Percentiles rank a stretch among this genome's conserved stretches.
These are phyloP conservation scores for Cordyceps farinosa DNA, from an alignment of 2,329 filamentous ascomycete genomes.

Conservation along the genomic window DNA sequence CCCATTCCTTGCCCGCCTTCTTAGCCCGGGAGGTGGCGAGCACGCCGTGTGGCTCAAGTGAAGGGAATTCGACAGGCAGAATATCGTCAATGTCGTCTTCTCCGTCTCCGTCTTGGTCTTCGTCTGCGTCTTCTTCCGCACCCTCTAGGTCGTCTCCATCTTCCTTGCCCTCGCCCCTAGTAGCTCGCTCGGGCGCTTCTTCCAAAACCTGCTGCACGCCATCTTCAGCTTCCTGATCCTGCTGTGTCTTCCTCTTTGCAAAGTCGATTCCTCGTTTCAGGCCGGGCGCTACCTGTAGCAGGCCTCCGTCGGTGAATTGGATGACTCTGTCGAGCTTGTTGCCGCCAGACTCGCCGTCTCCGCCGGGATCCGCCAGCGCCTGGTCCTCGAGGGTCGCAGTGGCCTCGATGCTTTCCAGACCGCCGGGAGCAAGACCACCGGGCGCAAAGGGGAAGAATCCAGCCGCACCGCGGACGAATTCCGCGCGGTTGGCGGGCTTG, in stretches of 20 bases:
- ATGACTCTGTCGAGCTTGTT: slow-evolving; percentile 79
- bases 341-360: slow-evolving; percentile 40
- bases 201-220: slow-evolving; percentile 65
- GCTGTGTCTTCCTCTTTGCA: slow-evolving; percentile 51
- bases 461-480: slow-evolving; percentile 88
- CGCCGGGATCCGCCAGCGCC: slow-evolving; percentile 50
- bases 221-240: slow-evolving; percentile 59
- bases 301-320: slow-evolving; percentile 70
- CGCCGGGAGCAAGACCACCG: slow-evolving; percentile 76
- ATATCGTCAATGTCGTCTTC: slow-evolving; percentile 76
- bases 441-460: slow-evolving; percentile 94
- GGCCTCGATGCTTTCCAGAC: slow-evolving; percentile 80
- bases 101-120: slow-evolving; percentile 34
- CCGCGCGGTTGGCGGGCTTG: slow-evolving; percentile 79
- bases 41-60: slow-evolving; percentile 77
- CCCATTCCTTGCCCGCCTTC: slow-evolving; percentile 83
- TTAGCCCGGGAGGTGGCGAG: slow-evolving; percentile 68
- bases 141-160: slow-evolving; percentile 30
- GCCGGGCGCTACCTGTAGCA: slow-evolving; percentile 80
- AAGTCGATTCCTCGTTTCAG: slow-evolving; percentile 76
- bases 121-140: slow-evolving; percentile 27
- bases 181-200: slow-evolving; percentile 44
- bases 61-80: slow-evolving; percentile 87
- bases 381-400: slow-evolving; percentile 82
- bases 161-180: slow-evolving; percentile 30